Percentiles rank a stretch among this genome's conserved stretches.
Evolutionary conservation across 2,329 filamentous ascomycete species (phyloP).

Genomic region (Hypoxylon sp.): DNA sequence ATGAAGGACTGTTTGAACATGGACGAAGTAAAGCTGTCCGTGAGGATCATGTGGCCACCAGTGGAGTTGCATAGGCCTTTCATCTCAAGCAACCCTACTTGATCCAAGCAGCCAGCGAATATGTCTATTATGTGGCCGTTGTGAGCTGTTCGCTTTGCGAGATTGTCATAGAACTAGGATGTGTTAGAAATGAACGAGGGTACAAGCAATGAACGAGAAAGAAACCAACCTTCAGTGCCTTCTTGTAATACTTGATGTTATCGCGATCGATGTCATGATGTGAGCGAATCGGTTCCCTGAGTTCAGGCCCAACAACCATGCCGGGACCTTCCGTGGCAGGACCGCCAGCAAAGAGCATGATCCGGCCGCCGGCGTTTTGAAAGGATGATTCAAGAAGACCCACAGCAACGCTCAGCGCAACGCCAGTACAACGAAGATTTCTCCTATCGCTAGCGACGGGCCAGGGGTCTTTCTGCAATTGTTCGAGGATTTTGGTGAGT

Average conservation of each 20-base stretch:
- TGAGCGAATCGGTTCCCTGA: slow-evolving; percentile 95
- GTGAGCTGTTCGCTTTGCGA: slow-evolving; percentile 94
- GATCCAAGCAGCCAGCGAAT: slow-evolving; percentile 96
- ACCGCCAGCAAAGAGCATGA: slow-evolving; percentile 97
- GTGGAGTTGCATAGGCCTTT: slow-evolving; percentile 96
- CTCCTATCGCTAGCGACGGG: slow-evolving; percentile 94
- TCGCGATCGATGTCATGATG: slow-evolving; percentile 99
- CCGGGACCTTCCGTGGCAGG: slow-evolving; percentile 96
- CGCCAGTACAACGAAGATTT: slow-evolving; percentile 91
- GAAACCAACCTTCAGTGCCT: slow-evolving; percentile 85
- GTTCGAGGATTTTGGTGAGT: slow-evolving; percentile 94
- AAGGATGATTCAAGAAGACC: slow-evolving; percentile 94
- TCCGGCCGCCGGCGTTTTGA: slow-evolving; percentile 92
- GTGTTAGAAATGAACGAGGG: slow-evolving; percentile 37
- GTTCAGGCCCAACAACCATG: slow-evolving; percentile 94
- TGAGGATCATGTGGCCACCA: slow-evolving; percentile 97
- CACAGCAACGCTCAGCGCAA: slow-evolving; percentile 95
- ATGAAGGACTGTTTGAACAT: slow-evolving; percentile 99
- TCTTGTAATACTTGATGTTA: slow-evolving; percentile 99
- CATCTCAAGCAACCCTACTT: slow-evolving; percentile 98
- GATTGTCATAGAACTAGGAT: slow-evolving; percentile 87
- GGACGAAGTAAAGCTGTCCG: slow-evolving; percentile 97
- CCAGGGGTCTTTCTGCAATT: slow-evolving; percentile 97
- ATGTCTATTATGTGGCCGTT: slow-evolving; percentile 99
- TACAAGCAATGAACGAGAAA: neutral